Evolutionary conservation across 352 stramenopile genomes (phyloP).

Genomic region (Pythium insidiosum): DNA sequence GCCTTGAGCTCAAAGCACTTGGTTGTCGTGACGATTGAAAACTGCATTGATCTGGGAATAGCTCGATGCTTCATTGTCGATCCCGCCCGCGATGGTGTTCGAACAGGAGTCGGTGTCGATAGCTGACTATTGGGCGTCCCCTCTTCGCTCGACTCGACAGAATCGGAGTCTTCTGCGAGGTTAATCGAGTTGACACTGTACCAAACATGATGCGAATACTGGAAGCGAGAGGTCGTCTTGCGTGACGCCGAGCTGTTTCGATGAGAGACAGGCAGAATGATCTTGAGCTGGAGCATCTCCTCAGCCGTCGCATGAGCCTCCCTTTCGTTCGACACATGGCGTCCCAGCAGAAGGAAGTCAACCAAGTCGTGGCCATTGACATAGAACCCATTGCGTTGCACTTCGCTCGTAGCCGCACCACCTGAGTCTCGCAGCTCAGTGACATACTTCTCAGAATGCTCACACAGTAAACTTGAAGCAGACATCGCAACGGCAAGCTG

Average conservation of each 20-base stretch:
- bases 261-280: conserved; percentile 38
- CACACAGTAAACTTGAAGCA: conserved; percentile 48
- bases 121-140: conserved; percentile 18
- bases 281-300: conserved; percentile 65
- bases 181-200: conserved; percentile 77
- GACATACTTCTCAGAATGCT: conserved; percentile 59
- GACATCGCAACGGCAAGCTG: conserved; percentile 66
- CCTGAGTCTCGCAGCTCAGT: conserved; percentile 25
- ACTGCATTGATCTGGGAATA: conserved; percentile 54
- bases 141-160: conserved; percentile 58
- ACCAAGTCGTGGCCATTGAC: conserved; percentile 69
- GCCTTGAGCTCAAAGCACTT: conserved; percentile 85
- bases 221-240: conserved; percentile 29
- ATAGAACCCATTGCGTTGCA: conserved; percentile 64
- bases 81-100: conserved; percentile 21
- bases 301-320: conserved; percentile 66
- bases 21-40: conserved; percentile 80
- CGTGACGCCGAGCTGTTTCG: background rate
- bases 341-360: conserved; percentile 62
- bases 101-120: conserved; percentile 15
- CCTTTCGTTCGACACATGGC: conserved; percentile 39
- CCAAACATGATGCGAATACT: conserved; percentile 73
- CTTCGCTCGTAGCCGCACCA: conserved; percentile 14
- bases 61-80: conserved; percentile 12
- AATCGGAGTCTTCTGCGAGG: conserved; percentile 61